Base-by-base conservation (phyloP, 1,139 yeast genomes). In the Suhomyces atakaporum region DNA sequence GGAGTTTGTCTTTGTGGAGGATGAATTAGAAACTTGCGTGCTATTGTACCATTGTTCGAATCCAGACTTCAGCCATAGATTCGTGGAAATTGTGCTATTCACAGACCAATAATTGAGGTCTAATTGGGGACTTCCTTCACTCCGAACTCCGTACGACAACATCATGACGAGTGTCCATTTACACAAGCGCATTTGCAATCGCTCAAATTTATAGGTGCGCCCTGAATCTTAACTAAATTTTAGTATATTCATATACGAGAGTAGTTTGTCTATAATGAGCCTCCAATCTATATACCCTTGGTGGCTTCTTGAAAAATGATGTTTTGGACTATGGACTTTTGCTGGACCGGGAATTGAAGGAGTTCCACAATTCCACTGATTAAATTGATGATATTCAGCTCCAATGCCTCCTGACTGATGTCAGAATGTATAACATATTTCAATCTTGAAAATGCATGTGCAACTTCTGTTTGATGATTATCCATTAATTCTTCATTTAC, bases 401-500 rank as follows among this genome's bases (percentile, higher is more conserved):
- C 14, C 22, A 39, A 29, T 3, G 14, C 27, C 6, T 7, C 13
- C 5, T 14, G 15, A n/a, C 14, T 11, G 10, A 25, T 35, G n/a
- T 31, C 31, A n/a, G 38, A 15, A 6, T 26, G 33, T 7, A 31
- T 14, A 23, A 42, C 40, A 27, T 42, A 39, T 12, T 36, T 38
- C 53, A 28, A 53, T 32, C 51, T 42, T 13, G 62, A 69, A 39
- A 87, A 73, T 40, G 77, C 81, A 6, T 61, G 48, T 0, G 96
- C 95, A 7, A 88, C 81, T 47, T 90, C 95, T 19, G 62, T 51
- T 58, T 92, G 97, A 57, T 92, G 98, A 56, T 88, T 86, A 53
- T 87, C 87, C 90, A 87, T 84, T 14, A 92, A 69, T 4, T 56
- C 47, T 9, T 75, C 71, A 58, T 92, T 92, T 7, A 81, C 77